Conservation (phyloP, 306 rosid species). For the Citrullus mucosospermus region DNA sequence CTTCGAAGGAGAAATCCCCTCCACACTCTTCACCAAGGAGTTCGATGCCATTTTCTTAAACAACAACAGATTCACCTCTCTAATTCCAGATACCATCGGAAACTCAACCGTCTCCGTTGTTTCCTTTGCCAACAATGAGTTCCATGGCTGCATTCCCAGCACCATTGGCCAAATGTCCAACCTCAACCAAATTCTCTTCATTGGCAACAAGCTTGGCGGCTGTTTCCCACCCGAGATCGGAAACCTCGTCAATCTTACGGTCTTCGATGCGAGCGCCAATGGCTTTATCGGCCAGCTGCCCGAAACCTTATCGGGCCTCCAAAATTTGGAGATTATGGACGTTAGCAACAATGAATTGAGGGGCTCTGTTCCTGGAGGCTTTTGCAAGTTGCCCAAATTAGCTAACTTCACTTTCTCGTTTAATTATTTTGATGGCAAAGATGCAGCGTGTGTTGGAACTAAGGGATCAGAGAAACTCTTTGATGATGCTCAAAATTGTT, state of each 20-base stretch:
- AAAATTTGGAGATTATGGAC: slow-evolving; percentile 32
- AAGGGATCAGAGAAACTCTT: not conserved
- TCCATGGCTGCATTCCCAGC: slow-evolving; percentile 28
- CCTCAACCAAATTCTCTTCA: slow-evolving; percentile 26
- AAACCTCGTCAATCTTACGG: slow-evolving; percentile 4
- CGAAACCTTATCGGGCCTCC: slow-evolving; percentile 12
- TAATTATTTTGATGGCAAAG: slow-evolving; percentile 47
- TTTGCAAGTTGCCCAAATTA: slow-evolving; percentile 39
- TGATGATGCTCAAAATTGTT: slow-evolving; percentile 34
- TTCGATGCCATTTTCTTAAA: slow-evolving; percentile 40
- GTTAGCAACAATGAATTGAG: slow-evolving; percentile 30
- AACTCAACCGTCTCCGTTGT: slow-evolving; percentile 28
- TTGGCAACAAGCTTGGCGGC: slow-evolving; percentile 27
- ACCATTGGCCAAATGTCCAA: slow-evolving; percentile 33
- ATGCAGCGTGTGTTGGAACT: slow-evolving; percentile 24
- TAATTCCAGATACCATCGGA: slow-evolving; percentile 33
- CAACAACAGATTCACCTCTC: slow-evolving; percentile 32
- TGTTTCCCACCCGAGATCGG: slow-evolving; percentile 37
- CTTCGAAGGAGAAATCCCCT: not conserved
- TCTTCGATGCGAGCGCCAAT: slow-evolving; percentile 40
- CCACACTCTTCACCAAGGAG: not conserved
- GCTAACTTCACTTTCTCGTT: slow-evolving; percentile 27
- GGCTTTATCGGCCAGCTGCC: slow-evolving; percentile 42
- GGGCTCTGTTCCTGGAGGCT: slow-evolving; percentile 34
- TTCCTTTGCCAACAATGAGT: slow-evolving; percentile 27